Conservation (phyloP, 164 flowering plant species). For the Warburgia ugandensis region DNA sequence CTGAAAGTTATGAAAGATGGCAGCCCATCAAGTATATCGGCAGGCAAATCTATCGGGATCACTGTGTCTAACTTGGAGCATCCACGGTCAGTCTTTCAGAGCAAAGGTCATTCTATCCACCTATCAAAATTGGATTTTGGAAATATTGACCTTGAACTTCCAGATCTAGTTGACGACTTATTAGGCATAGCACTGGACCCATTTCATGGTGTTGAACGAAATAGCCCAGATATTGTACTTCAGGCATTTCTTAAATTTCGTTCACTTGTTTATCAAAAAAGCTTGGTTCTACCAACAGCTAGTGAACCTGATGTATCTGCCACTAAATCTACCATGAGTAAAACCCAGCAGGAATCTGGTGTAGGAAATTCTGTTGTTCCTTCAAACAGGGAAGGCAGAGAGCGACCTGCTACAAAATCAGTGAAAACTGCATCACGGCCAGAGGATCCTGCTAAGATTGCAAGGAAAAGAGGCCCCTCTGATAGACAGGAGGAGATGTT, state of each 20-base stretch:
- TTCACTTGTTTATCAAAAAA: conserved; percentile 74
- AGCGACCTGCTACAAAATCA: conserved; percentile 23
- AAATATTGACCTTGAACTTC: conserved; percentile 29
- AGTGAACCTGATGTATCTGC: conserved; percentile 28
- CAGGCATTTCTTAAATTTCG: conserved; percentile 59
- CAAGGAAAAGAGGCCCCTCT: conserved; percentile 64
- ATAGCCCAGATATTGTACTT: conserved; percentile 25
- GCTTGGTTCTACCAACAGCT: conserved; percentile 38
- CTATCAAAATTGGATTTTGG: conserved; percentile 12
- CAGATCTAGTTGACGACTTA: conserved; percentile 50
- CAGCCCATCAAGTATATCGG: conserved; percentile 10
- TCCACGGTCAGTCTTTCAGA: conserved; percentile 15
- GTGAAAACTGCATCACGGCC: conserved; percentile 33
- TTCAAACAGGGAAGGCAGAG: conserved; percentile 24
- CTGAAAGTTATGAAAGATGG: conserved; percentile 23
- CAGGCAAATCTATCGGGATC: conserved; percentile 24
- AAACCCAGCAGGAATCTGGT: conserved; percentile 4
- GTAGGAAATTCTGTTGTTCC: conserved; percentile 15
- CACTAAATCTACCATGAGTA: conserved; percentile 17
- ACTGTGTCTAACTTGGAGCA: conserved; percentile 20
- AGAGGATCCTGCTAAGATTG: conserved; percentile 66
- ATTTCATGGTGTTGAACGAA: conserved; percentile 48
- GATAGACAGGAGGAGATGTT: conserved; percentile 69
- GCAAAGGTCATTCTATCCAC: conserved; percentile 16
- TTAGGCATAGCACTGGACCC: conserved; percentile 71